Evolutionary conservation across 257 asterid genomes (phyloP).

Genomic region (Petunia axillaris): DNA sequence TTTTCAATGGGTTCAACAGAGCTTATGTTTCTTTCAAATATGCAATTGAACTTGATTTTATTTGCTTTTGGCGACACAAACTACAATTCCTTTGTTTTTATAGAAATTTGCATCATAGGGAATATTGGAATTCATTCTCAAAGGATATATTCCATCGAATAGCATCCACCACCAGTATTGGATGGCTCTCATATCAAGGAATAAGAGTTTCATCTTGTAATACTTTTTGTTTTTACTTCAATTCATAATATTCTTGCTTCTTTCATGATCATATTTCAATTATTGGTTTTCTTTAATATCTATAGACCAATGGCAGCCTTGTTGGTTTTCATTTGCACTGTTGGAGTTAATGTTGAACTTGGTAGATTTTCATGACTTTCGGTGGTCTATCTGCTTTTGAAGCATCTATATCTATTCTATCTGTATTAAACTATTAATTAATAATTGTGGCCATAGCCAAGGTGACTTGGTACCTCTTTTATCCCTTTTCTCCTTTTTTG

Average conservation of each 20-base stretch:
- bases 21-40: neutral
- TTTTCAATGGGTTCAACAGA: slow-evolving; percentile 36
- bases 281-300: neutral
- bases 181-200: neutral
- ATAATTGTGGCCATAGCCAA: too few relatives aligned
- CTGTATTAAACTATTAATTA: too few relatives aligned
- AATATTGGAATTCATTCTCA: neutral
- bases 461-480: too few relatives aligned
- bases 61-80: neutral
- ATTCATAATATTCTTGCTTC: neutral
- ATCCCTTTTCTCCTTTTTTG: too few relatives aligned
- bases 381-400: neutral
- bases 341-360: neutral
- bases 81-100: neutral
- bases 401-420: too few relatives aligned
- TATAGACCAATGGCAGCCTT: neutral
- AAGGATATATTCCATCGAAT: slow-evolving; percentile 13
- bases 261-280: neutral
- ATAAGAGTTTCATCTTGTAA: slow-evolving; percentile 4
- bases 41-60: neutral
- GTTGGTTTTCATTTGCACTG: neutral
- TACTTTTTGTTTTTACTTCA: neutral
- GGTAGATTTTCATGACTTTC: neutral
- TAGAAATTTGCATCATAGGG: neutral
- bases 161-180: slow-evolving; percentile 9